These are phyloP conservation scores for Odonthalia washingtoniensis DNA, from an alignment of 31 red algal species.

Conservation along the genomic window DNA sequence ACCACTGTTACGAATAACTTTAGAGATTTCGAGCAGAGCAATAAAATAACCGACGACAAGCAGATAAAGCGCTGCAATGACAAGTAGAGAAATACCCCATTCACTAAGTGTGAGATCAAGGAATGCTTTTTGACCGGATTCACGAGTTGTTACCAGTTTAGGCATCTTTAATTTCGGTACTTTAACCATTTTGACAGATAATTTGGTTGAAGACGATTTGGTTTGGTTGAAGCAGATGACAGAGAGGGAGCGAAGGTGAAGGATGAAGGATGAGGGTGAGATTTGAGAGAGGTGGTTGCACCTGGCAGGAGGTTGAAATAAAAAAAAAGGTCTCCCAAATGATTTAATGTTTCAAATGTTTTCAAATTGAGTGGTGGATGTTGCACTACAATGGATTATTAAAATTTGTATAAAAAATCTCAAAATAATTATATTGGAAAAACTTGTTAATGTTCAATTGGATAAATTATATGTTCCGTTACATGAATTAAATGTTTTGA, in stretches of 20 bases:
- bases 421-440: neutral
- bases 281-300: neutral
- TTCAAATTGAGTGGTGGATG: neutral
- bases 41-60: slow-evolving; percentile 78
- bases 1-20: slow-evolving; percentile 69
- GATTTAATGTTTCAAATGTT: neutral
- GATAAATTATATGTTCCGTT: neutral
- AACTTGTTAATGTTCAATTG: neutral
- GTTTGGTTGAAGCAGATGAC: neutral
- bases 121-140: slow-evolving; percentile 67
- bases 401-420: neutral
- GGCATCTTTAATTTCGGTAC: slow-evolving; percentile 72
- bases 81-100: slow-evolving; percentile 68
- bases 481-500: neutral
- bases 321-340: neutral
- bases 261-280: neutral
- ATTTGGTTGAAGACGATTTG: neutral
- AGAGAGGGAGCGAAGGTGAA: neutral
- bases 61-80: slow-evolving; percentile 60
- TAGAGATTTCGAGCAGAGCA: slow-evolving; percentile 67
- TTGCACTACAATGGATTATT: neutral
- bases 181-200: slow-evolving; percentile 39
- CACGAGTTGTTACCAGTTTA: slow-evolving; percentile 70
- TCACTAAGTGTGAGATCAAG: slow-evolving; percentile 72
- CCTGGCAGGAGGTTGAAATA: neutral